phyloP scores from a whole-genome alignment of 257 asterid species.

The Verbena officinalis region DNA sequence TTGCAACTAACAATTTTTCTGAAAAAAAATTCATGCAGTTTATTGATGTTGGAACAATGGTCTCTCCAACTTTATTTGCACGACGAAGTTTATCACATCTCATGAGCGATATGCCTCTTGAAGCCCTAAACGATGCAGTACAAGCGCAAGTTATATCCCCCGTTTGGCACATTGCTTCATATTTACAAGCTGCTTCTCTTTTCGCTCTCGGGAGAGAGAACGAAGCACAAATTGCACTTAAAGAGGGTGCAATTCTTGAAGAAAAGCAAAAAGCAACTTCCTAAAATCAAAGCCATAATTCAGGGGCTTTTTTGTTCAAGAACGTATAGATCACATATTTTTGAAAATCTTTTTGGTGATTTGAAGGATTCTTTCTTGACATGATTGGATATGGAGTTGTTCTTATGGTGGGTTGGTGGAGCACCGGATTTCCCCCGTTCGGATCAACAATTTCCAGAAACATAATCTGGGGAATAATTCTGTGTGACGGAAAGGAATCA shows the following conservation, averaged over 20 bases:
- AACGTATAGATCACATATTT: slow-evolving; percentile 16
- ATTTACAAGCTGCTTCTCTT: slow-evolving; percentile 67
- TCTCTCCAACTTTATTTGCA: slow-evolving; percentile 67
- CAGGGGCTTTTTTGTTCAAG: slow-evolving; percentile 24
- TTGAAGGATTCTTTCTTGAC: slow-evolving; percentile 43
- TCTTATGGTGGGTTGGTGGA: neutral
- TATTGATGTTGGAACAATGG: slow-evolving; percentile 73
- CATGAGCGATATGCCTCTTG: slow-evolving; percentile 62
- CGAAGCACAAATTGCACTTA: slow-evolving; percentile 73
- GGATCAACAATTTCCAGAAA: neutral
- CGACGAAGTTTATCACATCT: slow-evolving; percentile 70
- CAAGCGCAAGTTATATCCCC: slow-evolving; percentile 79
- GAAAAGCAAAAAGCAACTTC: slow-evolving; percentile 47
- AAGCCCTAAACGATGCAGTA: slow-evolving; percentile 69
- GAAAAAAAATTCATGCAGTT: slow-evolving; percentile 46
- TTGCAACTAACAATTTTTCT: too few relatives aligned
- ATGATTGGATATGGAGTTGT: slow-evolving; percentile 32
- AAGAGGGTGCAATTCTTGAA: slow-evolving; percentile 70
- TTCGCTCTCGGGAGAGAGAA: slow-evolving; percentile 69
- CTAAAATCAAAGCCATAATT: slow-evolving; percentile 34
- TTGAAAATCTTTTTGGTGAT: slow-evolving; percentile 22
- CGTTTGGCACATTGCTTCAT: slow-evolving; percentile 72
- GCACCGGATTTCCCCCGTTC: neutral
- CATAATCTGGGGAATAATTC: slow-evolving; percentile 13
- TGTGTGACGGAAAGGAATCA: slow-evolving; percentile 26